Evolutionary conservation across 495 filamentous ascomycete genomes (phyloP), one percentile per base, ranked within the genome.

Genomic region (Sporormia fimetaria): DNA sequence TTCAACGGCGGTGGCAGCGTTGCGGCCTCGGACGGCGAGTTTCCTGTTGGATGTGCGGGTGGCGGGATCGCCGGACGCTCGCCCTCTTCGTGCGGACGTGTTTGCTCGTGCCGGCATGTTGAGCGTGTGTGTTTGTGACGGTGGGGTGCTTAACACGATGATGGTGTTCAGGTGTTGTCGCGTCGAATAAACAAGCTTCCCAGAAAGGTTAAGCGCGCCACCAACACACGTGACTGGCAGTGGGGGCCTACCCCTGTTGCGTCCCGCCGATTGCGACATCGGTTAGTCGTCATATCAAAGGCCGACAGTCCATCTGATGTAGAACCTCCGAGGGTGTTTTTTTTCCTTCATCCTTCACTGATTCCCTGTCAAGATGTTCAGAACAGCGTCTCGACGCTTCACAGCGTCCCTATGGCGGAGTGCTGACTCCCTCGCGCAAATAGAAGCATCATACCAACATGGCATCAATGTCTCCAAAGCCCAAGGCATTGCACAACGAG

Each of bases 401-500:
- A 65, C 67, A 20, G 72, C 69, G 0, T 70, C 71, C 14, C 69
- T 73, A 44, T 55, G 65, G 38, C 68, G 68, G 45, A 62, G 64
- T 38, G 69, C 62, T 37, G 57, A 68, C 47, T 29, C 12, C 23
- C 25, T 54, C 3, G 25, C 45, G 12, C 37, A 45, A 30, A 33
- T 44, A 7, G 39, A 48, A 29, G 33, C 51, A 14, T 6, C 3
- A 6, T 41, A 49, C 37, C 17, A 37, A 16, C 34, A 26, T 21
- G 51, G 51, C 26, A 44, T 54, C 27, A 47, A 55, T 9, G 58
- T 56, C 21, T 86, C 87, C 10, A 78, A 77, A 59, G 84, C 81
- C 18, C 90, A 98, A 61, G 81, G 87, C 32, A 63, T 80, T 33
- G 81, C 83, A 18, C 73, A 82, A 24, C 33, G 59, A 56, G 88